Evolutionary conservation across 2,329 filamentous ascomycete species (phyloP), one percentile per base, ranked within the genome.

Genomic region (Fusarium odoratissimum): DNA sequence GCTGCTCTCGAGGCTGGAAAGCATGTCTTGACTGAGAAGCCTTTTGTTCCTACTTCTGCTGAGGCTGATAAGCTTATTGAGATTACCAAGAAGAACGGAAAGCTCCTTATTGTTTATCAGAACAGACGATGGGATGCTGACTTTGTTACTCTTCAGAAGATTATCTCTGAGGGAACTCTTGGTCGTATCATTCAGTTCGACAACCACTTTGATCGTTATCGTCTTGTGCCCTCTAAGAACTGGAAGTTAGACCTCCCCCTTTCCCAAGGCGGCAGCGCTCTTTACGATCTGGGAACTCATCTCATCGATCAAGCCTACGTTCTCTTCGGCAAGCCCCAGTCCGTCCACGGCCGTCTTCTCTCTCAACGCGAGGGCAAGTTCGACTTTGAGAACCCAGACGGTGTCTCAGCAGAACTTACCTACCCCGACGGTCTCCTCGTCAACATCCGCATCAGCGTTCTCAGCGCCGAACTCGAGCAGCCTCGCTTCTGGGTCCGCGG

Each of bases 1-100:
- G 81, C 88, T 57, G 91, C 91, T 0, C 85, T 95, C 52, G 86
- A 91, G 78, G 85, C 88, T 14, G 91, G 91, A 75, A 95, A 95
- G 84, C 91, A 95, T 80, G 91, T 95, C 31, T 85, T 95, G 58
- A 91, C 92, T 54, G 93, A 95, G 84, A 95, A 95, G 84, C 93
- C 93, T 5, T 95, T 95, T 79, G 92, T 93, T 17, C 91, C 93
- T 25, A 92, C 91, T 3, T 85, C 88, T 3, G 85, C 88, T 64
- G 91, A 95, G 82, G 93, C 93, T 16, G 86, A 89, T 38, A 82
- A 89, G 73, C 88, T 95, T 11, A 86, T 88, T 48, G 80, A 81
- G 14, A 82, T 91, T 55, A 88, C 91, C 14, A 81, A 85, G 70
- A 80, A 86, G 65, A 80, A 86, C 51, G 80, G 83, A 41, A 85